These are phyloP conservation scores for Triticum urartu DNA, from an alignment of 176 grass and related monocot genomes.

Conservation along the genomic window DNA sequence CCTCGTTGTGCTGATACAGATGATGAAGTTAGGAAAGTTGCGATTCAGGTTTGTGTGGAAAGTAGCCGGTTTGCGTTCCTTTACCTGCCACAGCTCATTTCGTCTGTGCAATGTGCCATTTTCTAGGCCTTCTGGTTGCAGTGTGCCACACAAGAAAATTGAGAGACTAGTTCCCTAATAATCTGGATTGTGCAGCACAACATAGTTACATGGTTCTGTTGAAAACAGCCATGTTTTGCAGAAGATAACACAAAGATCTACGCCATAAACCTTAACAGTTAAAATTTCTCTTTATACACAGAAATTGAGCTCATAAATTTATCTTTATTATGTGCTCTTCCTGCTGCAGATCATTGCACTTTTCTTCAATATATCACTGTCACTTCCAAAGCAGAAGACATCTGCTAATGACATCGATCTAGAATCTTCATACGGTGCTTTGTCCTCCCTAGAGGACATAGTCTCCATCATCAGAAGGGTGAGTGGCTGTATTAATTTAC, in stretches of 20 bases:
- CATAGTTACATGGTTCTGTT: slow-evolving; percentile 26
- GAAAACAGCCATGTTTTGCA: slow-evolving; percentile 13
- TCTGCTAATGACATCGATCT: slow-evolving; percentile 70
- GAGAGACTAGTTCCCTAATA: not conserved
- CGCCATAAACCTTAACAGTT: not conserved
- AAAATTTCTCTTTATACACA: not conserved
- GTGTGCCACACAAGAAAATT: not conserved
- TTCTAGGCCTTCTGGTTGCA: not conserved
- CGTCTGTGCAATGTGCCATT: not conserved
- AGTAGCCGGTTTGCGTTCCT: not conserved
- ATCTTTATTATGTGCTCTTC: not conserved
- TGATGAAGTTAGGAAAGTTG: slow-evolving; percentile 73
- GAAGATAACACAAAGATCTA: not conserved
- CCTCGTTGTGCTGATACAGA: slow-evolving; percentile 87
- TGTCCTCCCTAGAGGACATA: slow-evolving; percentile 92
- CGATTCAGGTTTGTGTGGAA: slow-evolving; percentile 74
- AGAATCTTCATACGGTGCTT: slow-evolving; percentile 87
- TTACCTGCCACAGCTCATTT: slow-evolving; percentile 12
- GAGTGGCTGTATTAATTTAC: slow-evolving; percentile 30
- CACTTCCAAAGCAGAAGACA: slow-evolving; percentile 83
- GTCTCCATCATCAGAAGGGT: slow-evolving; percentile 92
- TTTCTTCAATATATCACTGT: slow-evolving; percentile 92
- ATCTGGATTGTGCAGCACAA: not conserved
- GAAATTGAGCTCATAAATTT: slow-evolving; percentile 28
- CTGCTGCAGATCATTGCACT: slow-evolving; percentile 71